Evolutionary conservation across 1,139 yeast species (phyloP), one percentile per base, ranked within the genome.

Genomic region (Pichia sp.): DNA sequence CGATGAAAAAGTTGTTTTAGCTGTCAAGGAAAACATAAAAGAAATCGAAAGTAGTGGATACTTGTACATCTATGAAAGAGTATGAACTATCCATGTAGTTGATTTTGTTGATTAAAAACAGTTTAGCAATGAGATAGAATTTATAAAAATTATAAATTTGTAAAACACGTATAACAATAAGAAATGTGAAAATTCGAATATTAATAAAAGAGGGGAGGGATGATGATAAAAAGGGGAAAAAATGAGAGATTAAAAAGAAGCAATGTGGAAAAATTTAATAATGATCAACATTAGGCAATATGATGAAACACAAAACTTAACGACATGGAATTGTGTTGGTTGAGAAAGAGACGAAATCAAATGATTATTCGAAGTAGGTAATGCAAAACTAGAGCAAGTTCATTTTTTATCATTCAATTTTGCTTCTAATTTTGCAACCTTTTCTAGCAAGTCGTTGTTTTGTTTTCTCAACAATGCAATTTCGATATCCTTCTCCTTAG

Each of bases 1-100:
- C 59, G 99, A 93, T 63, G 99, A 93, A 61, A 91, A 90, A 65
- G 96, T 93, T 12, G 95, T 88, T 9, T 68, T 75, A 20, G 85
- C 88, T 24, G 83, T 79, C 28, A 85, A 79, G 15, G 67, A 67
- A 3, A 74, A 72, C 30, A 69, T 87, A 61, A 71, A 77, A 50
- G 89, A 87, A 63, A 72, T 87, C 54, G 76, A 74, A 51, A 73
- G 69, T 30, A 80, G 76, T 58, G 90, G 87, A 0, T 85, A 85
- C 62, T 70, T 85, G 4, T 85, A 81, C 57, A 47, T 82, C 5
- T 81, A 79, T 63, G 60, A 52, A 30, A 49, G 42, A 15, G 15
- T 39, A n/a, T 48, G 57, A 54, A 48, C 58, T 58, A 20, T 8
- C 10, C 27, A 8, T 24, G 7, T 24, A 7, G 7, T 24, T 24